These are phyloP conservation scores for Metschnikowia baotianmanensis DNA, from an alignment of 805 yeast genomes.

Conservation along the genomic window DNA sequence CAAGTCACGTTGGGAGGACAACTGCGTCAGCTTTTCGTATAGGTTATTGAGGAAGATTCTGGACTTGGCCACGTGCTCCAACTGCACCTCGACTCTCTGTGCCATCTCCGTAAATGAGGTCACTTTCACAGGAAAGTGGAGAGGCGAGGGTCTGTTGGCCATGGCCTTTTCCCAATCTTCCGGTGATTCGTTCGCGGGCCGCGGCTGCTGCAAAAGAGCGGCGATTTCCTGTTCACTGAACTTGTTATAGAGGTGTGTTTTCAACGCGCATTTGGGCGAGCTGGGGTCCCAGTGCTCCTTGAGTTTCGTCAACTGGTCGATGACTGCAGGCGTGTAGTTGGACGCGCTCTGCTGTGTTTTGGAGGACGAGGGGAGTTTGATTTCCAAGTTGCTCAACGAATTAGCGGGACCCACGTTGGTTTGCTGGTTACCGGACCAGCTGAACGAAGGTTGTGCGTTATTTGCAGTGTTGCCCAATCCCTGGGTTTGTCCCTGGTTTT, in stretches of 20 bases:
- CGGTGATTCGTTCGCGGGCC: slow-evolving; percentile 74
- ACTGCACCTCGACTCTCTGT: slow-evolving; percentile 74
- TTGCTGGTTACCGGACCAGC: slow-evolving; percentile 45
- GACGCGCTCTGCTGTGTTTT: slow-evolving; percentile 17
- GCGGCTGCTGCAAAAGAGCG: slow-evolving; percentile 56
- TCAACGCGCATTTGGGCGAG: slow-evolving; percentile 71
- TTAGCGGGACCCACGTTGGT: slow-evolving; percentile 20
- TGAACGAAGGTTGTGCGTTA: slow-evolving; percentile 55
- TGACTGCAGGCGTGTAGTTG: slow-evolving; percentile 69
- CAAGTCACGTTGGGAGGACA: slow-evolving; percentile 85
- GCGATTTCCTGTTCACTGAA: slow-evolving; percentile 61
- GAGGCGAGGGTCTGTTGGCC: slow-evolving; percentile 67
- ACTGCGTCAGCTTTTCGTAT: slow-evolving; percentile 64
- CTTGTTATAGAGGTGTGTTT: slow-evolving; percentile 83
- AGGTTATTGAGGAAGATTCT: slow-evolving; percentile 78
- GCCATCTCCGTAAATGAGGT: slow-evolving; percentile 83
- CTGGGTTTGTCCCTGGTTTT: slow-evolving; percentile 1
- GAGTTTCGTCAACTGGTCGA: slow-evolving; percentile 77
- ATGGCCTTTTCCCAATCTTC: slow-evolving; percentile 93
- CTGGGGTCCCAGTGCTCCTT: slow-evolving; percentile 92
- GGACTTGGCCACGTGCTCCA: slow-evolving; percentile 81
- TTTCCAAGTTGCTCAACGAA: slow-evolving; percentile 11
- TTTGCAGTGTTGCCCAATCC: slow-evolving; percentile 9
- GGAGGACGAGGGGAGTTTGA: slow-evolving; percentile 12
- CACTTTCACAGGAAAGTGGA: slow-evolving; percentile 76